phyloP scores from a whole-genome alignment of 345 rosid genomes.

The Eucalyptus polyanthemos region DNA sequence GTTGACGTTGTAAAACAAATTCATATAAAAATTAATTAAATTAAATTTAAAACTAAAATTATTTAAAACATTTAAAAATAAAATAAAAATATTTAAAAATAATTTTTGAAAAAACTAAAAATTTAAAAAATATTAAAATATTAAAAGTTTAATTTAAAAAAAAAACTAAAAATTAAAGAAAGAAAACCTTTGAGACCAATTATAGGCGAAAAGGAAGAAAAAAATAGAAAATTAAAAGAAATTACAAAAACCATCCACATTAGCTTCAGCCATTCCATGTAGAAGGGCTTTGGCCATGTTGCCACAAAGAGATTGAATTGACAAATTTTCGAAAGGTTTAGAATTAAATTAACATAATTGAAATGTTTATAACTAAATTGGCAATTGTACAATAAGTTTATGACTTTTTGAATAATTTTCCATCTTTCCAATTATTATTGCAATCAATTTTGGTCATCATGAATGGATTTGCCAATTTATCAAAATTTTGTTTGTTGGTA shows the following conservation, averaged over 20 bases:
- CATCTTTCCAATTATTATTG: neutral
- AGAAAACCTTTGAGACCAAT: neutral
- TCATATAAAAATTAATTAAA: too few species aligned
- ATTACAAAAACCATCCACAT: neutral
- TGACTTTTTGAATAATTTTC: neutral
- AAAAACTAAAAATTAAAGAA: too few species aligned
- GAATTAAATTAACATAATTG: too few species aligned
- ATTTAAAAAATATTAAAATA: too few species aligned
- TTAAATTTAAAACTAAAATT: too few species aligned
- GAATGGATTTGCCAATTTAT: neutral
- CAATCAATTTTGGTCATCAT: neutral
- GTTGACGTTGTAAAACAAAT: too few species aligned
- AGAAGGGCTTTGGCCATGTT: neutral
- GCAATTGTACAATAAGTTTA: neutral
- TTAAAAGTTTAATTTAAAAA: too few species aligned
- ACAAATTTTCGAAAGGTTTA: neutral
- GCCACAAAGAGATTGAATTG: neutral
- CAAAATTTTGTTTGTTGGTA: neutral
- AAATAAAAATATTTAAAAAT: too few species aligned
- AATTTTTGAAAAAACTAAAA: too few species aligned
- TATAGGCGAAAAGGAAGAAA: rapidly evolving
- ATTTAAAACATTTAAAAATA: too few species aligned
- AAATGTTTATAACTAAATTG: neutral
- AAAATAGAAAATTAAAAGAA: neutral
- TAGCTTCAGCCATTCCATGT: rapidly evolving